These are phyloP conservation scores for Rubus parviflorus DNA, from an alignment of 306 rosid species.

Conservation along the genomic window DNA sequence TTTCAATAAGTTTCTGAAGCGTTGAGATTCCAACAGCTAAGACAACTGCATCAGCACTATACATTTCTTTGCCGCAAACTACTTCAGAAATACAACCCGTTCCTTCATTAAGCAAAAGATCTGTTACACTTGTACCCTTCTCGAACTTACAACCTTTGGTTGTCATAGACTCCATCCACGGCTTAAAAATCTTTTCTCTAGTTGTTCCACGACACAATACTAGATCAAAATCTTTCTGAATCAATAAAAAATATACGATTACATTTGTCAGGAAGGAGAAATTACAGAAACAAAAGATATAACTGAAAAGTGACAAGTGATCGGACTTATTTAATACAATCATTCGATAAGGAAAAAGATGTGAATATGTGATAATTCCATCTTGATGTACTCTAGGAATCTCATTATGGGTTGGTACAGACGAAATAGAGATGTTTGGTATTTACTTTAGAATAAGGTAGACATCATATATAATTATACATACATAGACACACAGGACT, in stretches of 20 bases:
- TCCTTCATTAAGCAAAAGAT: conserved; percentile 37
- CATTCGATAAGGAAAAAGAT: background rate
- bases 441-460: background rate
- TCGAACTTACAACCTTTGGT: conserved; percentile 47
- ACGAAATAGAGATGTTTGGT: background rate
- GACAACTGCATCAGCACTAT: conserved; percentile 53
- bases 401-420: background rate
- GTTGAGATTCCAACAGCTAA: conserved; percentile 47
- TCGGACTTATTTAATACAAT: background rate
- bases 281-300: background rate
- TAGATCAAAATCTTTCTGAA: conserved; percentile 54
- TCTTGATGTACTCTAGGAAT: background rate
- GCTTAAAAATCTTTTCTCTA: conserved; percentile 44
- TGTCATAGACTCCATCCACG: conserved; percentile 50
- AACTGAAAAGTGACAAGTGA: background rate
- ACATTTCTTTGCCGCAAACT: conserved; percentile 33
- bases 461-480: background rate
- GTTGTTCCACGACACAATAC: conserved; percentile 50
- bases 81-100: conserved; percentile 43
- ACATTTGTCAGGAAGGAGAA: background rate
- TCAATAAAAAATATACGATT: conserved; percentile 6
- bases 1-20: conserved; percentile 46
- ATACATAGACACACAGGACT: background rate
- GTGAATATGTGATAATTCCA: background rate
- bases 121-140: conserved; percentile 38